phyloP scores from a whole-genome alignment of 2,329 filamentous ascomycete genomes.

The Cordyceps farinosa region DNA sequence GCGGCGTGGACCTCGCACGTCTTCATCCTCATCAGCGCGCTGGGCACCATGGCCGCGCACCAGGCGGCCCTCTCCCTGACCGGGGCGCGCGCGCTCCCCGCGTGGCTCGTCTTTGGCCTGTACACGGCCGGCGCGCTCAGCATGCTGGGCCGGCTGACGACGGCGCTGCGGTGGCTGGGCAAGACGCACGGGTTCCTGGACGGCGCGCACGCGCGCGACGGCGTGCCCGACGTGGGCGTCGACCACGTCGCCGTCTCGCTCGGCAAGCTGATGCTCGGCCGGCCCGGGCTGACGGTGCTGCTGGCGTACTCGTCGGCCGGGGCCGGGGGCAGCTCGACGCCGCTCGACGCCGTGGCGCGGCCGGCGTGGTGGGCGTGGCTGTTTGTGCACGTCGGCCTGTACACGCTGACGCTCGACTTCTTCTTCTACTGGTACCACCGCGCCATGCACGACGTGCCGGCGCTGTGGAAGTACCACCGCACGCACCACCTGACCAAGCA shows the following conservation, averaged over 20 bases:
- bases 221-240: slow-evolving; percentile 36
- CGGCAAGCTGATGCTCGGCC: slow-evolving; percentile 28
- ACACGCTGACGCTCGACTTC: slow-evolving; percentile 38
- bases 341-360: slow-evolving; percentile 23
- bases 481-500: slow-evolving; percentile 45
- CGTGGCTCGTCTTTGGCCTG: slow-evolving; percentile 30
- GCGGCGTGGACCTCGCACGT: slow-evolving; percentile 31
- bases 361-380: slow-evolving; percentile 29
- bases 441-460: slow-evolving; percentile 36
- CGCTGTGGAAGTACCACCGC: slow-evolving; percentile 38
- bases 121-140: slow-evolving; percentile 35
- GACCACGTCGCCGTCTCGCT: slow-evolving; percentile 29
- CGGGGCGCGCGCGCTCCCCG: slow-evolving; percentile 25
- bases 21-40: slow-evolving; percentile 35
- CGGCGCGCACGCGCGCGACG: slow-evolving; percentile 37
- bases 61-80: slow-evolving; percentile 30
- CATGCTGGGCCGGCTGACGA: slow-evolving; percentile 35
- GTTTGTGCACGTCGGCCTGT: slow-evolving; percentile 33
- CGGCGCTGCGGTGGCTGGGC: slow-evolving; percentile 34
- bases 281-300: slow-evolving; percentile 31
- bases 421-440: slow-evolving; percentile 42
- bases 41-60: slow-evolving; percentile 33
- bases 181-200: slow-evolving; percentile 38
- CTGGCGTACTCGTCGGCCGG: slow-evolving; percentile 27
- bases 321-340: slow-evolving; percentile 1